phyloP scores from a whole-genome alignment of 2,329 filamentous ascomycete species.

The Eurotiales sp. region DNA sequence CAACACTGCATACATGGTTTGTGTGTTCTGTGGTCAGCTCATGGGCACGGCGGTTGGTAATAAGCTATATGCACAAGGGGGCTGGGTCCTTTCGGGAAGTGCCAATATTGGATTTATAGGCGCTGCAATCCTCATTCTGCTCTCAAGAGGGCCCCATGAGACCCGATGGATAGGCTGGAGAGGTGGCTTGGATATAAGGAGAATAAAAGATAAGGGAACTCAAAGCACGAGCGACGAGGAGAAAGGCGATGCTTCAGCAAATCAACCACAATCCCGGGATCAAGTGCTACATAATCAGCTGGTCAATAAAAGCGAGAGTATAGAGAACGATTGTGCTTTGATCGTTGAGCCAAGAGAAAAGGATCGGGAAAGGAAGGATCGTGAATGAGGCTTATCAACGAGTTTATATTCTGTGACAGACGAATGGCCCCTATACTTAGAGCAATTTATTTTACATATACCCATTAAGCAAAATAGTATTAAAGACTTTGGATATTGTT shows the following conservation, averaged over 20 bases:
- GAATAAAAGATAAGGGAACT: slow-evolving; percentile 4
- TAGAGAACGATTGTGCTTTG: neutral
- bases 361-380: no score
- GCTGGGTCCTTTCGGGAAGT: slow-evolving; percentile 57
- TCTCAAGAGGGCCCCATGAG: slow-evolving; percentile 54
- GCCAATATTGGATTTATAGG: slow-evolving; percentile 54
- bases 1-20: slow-evolving; percentile 80
- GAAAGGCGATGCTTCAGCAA: no score
- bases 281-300: neutral
- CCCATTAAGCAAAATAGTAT: no score
- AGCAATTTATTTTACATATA: no score
- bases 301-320: neutral
- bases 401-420: no score
- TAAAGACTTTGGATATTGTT: no score
- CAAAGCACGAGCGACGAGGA: no score
- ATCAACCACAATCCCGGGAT: neutral
- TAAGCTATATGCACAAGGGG: slow-evolving; percentile 52
- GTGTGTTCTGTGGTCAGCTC: slow-evolving; percentile 70
- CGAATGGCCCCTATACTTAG: no score
- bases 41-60: slow-evolving; percentile 63
- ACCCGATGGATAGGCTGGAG: slow-evolving; percentile 58
- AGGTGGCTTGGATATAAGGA: slow-evolving; percentile 52
- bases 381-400: no score
- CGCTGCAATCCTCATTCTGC: slow-evolving; percentile 45
- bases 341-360: neutral